These are phyloP conservation scores for Macaranga tanarius DNA, from an alignment of 441 rosid species.

Conservation along the genomic window DNA sequence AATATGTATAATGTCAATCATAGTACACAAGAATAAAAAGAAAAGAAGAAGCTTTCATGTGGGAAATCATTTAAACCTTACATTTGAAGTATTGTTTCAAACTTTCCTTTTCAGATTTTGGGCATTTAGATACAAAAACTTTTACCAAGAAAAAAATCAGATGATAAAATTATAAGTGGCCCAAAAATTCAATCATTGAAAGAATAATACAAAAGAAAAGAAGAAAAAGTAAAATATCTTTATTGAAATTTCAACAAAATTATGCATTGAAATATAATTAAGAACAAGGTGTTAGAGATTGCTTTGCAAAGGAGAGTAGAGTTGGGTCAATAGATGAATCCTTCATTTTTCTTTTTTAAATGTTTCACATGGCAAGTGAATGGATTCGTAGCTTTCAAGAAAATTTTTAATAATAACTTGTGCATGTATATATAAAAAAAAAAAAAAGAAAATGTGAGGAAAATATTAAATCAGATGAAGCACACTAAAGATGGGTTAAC, in stretches of 20 bases:
- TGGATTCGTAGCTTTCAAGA: conserved; percentile 45
- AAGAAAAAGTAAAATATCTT: too few relatives aligned
- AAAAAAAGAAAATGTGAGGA: neutral
- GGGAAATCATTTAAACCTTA: conserved; percentile 12
- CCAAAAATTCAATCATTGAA: neutral
- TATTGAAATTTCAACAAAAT: neutral
- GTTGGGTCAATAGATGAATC: conserved; percentile 16
- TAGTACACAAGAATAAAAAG: neutral
- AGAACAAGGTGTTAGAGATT: neutral
- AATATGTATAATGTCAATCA: neutral
- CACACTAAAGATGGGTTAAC: neutral
- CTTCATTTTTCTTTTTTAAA: neutral
- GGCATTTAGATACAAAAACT: neutral
- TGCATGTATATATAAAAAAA: neutral
- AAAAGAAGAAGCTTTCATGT: neutral
- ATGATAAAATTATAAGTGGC: conserved; percentile 2
- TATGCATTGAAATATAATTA: neutral
- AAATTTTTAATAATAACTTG: conserved; percentile 24
- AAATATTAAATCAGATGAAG: conserved; percentile 17
- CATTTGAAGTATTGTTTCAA: conserved; percentile 5
- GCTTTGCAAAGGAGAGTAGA: neutral
- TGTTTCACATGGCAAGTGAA: conserved; percentile 33
- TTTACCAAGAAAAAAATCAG: neutral
- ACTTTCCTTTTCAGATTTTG: conserved; percentile 7
- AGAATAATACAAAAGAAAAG: neutral